phyloP scores from a whole-genome alignment of 352 stramenopile genomes.

The Phytophthora europaea region DNA sequence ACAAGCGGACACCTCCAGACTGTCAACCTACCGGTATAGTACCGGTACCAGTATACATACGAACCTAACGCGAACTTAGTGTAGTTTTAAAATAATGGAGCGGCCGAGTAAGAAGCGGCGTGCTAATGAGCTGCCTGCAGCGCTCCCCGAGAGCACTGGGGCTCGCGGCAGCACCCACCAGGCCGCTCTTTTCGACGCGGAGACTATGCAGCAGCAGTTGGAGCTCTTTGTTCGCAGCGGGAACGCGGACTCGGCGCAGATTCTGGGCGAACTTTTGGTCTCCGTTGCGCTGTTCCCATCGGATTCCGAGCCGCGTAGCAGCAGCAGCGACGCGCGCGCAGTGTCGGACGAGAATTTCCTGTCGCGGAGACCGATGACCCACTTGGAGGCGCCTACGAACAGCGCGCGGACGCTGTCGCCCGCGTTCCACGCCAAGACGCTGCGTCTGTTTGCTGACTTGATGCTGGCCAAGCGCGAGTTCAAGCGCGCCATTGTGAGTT shows the following conservation, averaged over 20 bases:
- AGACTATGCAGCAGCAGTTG: conserved; percentile 73
- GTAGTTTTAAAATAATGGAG: conserved; percentile 28
- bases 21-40: background rate
- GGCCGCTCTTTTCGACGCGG: conserved; percentile 39
- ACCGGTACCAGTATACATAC: background rate
- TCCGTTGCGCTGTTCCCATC: conserved; percentile 49
- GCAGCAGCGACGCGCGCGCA: conserved; percentile 8
- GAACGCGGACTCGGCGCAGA: conserved; percentile 67
- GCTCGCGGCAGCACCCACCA: background rate
- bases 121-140: conserved; percentile 19
- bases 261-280: conserved; percentile 73
- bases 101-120: conserved; percentile 47
- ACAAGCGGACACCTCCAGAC: background rate
- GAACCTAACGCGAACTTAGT: conserved; percentile 37
- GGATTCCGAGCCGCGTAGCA: conserved; percentile 10
- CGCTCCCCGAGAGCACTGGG: conserved; percentile 9
- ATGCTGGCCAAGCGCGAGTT: conserved; percentile 74
- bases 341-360: conserved; percentile 25
- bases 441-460: conserved; percentile 73
- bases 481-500: conserved; percentile 77
- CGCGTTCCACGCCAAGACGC: conserved; percentile 68
- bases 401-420: conserved; percentile 19
- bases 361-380: conserved; percentile 5
- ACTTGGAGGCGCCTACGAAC: background rate
- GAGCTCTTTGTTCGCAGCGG: conserved; percentile 57